Percentiles rank a stretch among this genome's conserved stretches.
Evolutionary conservation across 2,329 filamentous ascomycete species (phyloP).

Genomic region (Pyricularia pennisetigena): DNA sequence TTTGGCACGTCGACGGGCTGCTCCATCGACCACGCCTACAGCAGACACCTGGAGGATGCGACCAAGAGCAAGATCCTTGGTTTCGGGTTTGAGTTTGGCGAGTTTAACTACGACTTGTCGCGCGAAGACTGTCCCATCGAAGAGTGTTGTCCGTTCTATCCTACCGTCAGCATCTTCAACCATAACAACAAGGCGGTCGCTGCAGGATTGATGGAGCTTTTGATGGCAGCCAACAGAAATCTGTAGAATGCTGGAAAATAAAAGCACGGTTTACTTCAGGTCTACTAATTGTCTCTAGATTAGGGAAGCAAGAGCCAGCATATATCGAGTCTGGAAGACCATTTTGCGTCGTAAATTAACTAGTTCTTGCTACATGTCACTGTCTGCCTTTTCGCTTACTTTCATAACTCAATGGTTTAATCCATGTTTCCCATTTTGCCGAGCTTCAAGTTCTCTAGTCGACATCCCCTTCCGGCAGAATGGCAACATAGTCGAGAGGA

Average conservation of each 20-base stretch:
- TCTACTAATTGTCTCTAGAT: not conserved
- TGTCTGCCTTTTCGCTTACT: too few species aligned
- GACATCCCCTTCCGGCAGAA: constrained; percentile 41
- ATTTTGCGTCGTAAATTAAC: not conserved
- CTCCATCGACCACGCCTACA: constrained; percentile 36
- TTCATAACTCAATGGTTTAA: too few species aligned
- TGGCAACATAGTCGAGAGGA: constrained; percentile 55
- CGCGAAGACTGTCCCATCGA: constrained; percentile 7
- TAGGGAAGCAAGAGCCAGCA: not conserved
- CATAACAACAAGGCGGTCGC: constrained; percentile 31
- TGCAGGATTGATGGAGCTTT: constrained; percentile 37
- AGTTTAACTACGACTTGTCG: constrained; percentile 16
- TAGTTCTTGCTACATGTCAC: not conserved
- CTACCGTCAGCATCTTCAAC: constrained; percentile 29
- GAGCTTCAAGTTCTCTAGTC: not conserved
- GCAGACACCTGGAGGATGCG: constrained; percentile 27
- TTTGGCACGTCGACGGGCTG: constrained; percentile 35
- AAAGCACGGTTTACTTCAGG: not conserved
- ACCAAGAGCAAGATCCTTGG: constrained; percentile 27
- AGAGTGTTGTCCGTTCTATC: constrained; percentile 32
- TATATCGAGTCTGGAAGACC: not conserved
- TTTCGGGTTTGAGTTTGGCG: constrained; percentile 38
- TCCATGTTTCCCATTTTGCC: too few species aligned
- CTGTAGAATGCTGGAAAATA: not conserved
- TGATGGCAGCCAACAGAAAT: not conserved